A percentile compares a stretch with the other conserved stretches of the same genome.
These are phyloP conservation scores for Eucalyptus marginata DNA, from an alignment of 345 rosid species.

Conservation along the genomic window DNA sequence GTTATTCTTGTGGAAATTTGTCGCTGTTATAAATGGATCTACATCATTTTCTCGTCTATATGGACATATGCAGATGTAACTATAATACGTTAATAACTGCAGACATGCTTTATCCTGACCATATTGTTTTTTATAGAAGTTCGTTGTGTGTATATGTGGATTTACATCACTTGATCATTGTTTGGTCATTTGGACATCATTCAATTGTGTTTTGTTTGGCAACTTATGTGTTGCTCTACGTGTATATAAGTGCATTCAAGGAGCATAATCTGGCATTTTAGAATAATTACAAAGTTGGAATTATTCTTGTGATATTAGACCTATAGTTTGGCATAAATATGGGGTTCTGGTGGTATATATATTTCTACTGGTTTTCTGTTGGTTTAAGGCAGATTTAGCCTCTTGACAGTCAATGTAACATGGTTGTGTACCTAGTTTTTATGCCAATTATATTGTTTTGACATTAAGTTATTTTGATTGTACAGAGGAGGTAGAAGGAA, in stretches of 20 bases:
- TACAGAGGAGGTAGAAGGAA: background rate
- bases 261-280: background rate
- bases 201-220: background rate
- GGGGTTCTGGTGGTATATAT: background rate
- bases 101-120: background rate
- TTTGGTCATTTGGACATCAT: background rate
- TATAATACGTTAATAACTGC: background rate
- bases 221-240: background rate
- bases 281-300: background rate
- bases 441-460: background rate
- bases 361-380: background rate
- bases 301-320: background rate
- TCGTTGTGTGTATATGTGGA: background rate
- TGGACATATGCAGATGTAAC: background rate
- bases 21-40: background rate
- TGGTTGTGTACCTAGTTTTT: background rate
- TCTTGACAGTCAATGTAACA: background rate
- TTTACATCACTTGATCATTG: background rate
- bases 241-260: background rate
- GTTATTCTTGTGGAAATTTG: background rate
- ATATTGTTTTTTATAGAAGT: background rate
- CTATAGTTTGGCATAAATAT: background rate
- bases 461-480: background rate
- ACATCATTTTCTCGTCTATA: background rate
- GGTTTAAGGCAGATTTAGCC: background rate